phyloP scores from a whole-genome alignment of 352 stramenopile species.

The Pythium grandisporangium region DNA sequence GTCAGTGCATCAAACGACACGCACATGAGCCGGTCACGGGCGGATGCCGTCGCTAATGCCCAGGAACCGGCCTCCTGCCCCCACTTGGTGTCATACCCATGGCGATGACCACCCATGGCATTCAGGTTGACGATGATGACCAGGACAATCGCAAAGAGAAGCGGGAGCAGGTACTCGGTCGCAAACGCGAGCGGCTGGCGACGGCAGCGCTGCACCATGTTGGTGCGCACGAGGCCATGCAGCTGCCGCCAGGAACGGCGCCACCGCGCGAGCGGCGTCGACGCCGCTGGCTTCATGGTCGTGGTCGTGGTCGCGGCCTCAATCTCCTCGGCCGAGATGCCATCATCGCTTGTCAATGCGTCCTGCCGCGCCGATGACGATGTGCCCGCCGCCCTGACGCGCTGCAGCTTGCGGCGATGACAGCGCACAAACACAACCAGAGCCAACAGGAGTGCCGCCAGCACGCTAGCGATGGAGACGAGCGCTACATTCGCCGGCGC shows the following conservation, averaged over 20 bases:
- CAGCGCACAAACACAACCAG: background rate
- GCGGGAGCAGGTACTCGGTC: slow-evolving; percentile 24
- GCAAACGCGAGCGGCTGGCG: slow-evolving; percentile 16
- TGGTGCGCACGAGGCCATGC: slow-evolving; percentile 32
- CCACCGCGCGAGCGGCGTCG: slow-evolving; percentile 2
- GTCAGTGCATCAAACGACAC: slow-evolving; percentile 8
- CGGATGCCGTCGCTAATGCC: too few relatives aligned
- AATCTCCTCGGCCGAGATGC: background rate
- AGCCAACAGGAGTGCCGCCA: background rate
- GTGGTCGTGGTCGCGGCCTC: background rate
- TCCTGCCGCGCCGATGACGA: too few relatives aligned
- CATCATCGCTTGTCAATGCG: background rate
- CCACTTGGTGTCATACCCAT: too few relatives aligned
- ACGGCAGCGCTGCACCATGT: slow-evolving; percentile 20
- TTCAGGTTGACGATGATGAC: slow-evolving; percentile 27
- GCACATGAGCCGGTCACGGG: too few relatives aligned
- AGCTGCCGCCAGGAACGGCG: slow-evolving; percentile 11
- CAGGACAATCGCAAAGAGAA: slow-evolving; percentile 23
- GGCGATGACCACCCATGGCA: slow-evolving; percentile 8
- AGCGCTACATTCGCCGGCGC: slow-evolving; percentile 6
- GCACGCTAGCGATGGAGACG: slow-evolving; percentile 1
- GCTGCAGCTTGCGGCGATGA: background rate
- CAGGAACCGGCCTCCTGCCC: too few relatives aligned
- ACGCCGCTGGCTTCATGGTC: background rate
- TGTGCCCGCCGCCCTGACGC: too few relatives aligned